Base-by-base conservation (phyloP, 768 basidiomycete species). In the Cubamyces lactineus region DNA sequence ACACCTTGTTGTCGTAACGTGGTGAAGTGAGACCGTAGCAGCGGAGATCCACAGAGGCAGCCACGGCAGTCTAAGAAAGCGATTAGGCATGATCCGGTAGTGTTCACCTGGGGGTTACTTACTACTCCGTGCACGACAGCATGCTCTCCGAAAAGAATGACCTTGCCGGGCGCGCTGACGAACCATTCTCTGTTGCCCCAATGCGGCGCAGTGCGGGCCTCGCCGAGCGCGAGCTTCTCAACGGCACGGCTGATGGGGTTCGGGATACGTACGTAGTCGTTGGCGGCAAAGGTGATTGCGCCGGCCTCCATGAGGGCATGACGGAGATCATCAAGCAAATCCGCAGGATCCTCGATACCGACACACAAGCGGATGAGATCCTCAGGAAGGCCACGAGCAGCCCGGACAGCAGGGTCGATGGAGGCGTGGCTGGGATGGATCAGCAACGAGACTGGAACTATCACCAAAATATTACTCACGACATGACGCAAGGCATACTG, bases 401-500 rank as follows among this genome's bases (percentile, higher is more conserved):
- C 94, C 34, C 97, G 89, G n/a, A 87, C 87, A 8, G 92, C 91
- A 23, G 97, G 87, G 70, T 98, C 96, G 66, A 99, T 99, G 41
- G 97, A 98, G 23, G 97, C 95, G 74, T 99, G 97, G 17, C 96
- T 96, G 66, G 38, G 38, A 54, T 26, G 26, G 55, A 34, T n/a
- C 9, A n/a, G 8, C 38, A n/a, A 57, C 65, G 52, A 13, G 28
- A 30, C 8, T 55, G 62, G 43, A 39, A 3, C 21, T 2, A 45
- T 16, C 15, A 26, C 61, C 56, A 49, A 15, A 8, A 65, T 23
- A 39, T 39, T 5, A 91, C 96, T 78, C 75, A 98, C 96, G 95
- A 97, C 97, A 99, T 98, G 69, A 94, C 87, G 74, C 97, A 98
- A 40, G 97, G 97, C 96, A 99, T 98, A 66, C 92, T 94, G 77